Base-by-base conservation (phyloP, 306 rosid genomes). In the Canavalia gladiata region DNA sequence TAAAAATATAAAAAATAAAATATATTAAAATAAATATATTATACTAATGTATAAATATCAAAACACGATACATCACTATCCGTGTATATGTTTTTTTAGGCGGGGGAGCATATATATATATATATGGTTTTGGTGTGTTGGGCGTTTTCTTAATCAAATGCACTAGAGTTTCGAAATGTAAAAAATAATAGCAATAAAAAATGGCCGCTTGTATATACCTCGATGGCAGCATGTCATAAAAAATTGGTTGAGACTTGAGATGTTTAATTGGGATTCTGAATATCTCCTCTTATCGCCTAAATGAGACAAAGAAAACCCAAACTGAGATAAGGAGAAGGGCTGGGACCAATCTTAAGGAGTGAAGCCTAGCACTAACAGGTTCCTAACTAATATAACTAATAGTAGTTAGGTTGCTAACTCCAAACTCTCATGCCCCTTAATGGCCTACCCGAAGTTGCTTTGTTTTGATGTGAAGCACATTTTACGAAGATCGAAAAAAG, bases 211-310 rank as follows among this genome's bases (percentile, higher is more conserved):
- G 2, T 8, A 41, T 18, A 28, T 49, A 47, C 34, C 63, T 34
- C 37, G 34, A 56, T 56, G 43, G 8, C 2, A 11, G 12, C 34
- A 13, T 66, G 25, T 31, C 35, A 45, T 68, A 63, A 66, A 55
- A 37, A 64, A 81, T 35, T 4, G 25, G 12, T 82, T 68, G 57
- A 2, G 81, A 59, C 49, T 82, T 68, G 57, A 2, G 81, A 59
- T 58, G 42, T 66, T 49, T 33, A 51, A 76, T 83, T 78, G 80
- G 65, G 80, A 77, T 39, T 64, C 12, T 47, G 49, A 65, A 12
- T 50, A 49, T 65, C 55, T 52, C 11, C 6, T 9, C 39, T 47
- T 33, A 50, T 72, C 39, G 65, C 5, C 6, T 5, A 74, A 31
- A 49, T 74, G 39, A 43, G 66, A 68, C 66, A 68, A 68, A 31